Base-by-base conservation (phyloP, 2,329 filamentous ascomycete species). In the Cordyceps militaris region DNA sequence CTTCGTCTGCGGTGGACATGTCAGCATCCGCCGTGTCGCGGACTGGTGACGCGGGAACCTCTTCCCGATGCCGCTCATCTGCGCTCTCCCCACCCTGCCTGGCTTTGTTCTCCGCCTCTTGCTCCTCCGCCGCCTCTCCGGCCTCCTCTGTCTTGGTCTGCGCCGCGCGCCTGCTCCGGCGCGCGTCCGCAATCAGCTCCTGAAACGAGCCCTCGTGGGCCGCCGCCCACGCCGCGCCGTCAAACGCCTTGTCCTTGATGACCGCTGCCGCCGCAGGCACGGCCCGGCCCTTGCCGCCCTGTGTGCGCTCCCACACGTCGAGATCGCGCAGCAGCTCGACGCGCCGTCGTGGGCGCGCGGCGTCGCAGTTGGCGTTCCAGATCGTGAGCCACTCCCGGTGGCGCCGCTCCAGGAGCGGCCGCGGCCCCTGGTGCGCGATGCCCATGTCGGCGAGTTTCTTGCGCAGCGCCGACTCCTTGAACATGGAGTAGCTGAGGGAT, bases 331-430 rank as follows among this genome's bases (percentile, higher is more conserved):
- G 72, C 4, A 99, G 71, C 58, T 94, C 86, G 7, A 74, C 67
- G 62, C 89, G 90, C 11, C 78, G 77, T 67, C 87, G 88, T 0
- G 91, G 91, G 1, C 77, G 76, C 36, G 81, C 82, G 2, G 92
- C 88, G 71, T 99, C 94, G 72, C 91, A 96, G 69, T 99, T 99
- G 11, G 95, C 89, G 70, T 99, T 99, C 88, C 91, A 97, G 19
- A 99, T 74, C 38, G 94, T 97, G 53, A 94, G 80, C 92, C 92
- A 99, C 71, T 99, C 94, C 24, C 83, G 89, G 66, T 97, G 92
- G 19, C 95, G 83, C 63, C 80, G 82, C 68, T 93, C 87, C 56
- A 97, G 76, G 1, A 92, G 77, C 47, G 79, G 75, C 47, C 87
- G 87, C 0, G 79, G 72, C 1, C 94, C 94, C 60, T 75, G 78